Conservation (phyloP, 2,329 filamentous ascomycete species). For the Ophiostoma ips region DNA sequence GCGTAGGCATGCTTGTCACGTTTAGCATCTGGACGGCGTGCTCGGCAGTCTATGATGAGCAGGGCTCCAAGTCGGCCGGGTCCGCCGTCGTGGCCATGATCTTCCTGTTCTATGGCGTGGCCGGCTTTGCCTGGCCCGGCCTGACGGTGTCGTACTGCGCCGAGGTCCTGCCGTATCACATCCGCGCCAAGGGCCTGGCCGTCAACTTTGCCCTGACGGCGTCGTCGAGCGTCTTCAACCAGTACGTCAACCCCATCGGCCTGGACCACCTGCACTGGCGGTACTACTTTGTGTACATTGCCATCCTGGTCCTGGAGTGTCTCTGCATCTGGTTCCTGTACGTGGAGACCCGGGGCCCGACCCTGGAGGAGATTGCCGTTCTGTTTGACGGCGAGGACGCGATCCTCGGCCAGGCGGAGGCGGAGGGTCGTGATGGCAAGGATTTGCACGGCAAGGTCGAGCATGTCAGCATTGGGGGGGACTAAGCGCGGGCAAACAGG, state of each 20-base stretch:
- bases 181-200: constrained; percentile 12
- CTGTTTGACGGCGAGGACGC: constrained; percentile 26
- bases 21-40: constrained; percentile 11
- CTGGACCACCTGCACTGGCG: constrained; percentile 14
- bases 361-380: constrained; percentile 29
- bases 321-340: constrained; percentile 18
- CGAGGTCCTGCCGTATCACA: constrained; percentile 10
- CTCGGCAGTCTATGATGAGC: constrained; percentile 5
- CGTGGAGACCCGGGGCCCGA: constrained; percentile 11
- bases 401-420: not conserved
- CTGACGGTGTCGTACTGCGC: constrained; percentile 7
- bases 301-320: constrained; percentile 9
- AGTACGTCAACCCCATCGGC: constrained; percentile 13
- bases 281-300: constrained; percentile 16
- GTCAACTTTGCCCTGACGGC: constrained; percentile 7
- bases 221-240: constrained; percentile 11
- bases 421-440: not conserved
- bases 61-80: not conserved
- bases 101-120: constrained; percentile 5
- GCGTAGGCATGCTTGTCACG: constrained; percentile 10
- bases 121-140: constrained; percentile 1
- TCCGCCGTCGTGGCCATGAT: constrained; percentile 7
- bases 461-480: not conserved
- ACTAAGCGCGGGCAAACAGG: not conserved
- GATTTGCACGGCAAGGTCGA: not conserved